These are phyloP conservation scores for Hypoxylon sp. DNA, from an alignment of 2,329 filamentous ascomycete genomes.

Conservation along the genomic window DNA sequence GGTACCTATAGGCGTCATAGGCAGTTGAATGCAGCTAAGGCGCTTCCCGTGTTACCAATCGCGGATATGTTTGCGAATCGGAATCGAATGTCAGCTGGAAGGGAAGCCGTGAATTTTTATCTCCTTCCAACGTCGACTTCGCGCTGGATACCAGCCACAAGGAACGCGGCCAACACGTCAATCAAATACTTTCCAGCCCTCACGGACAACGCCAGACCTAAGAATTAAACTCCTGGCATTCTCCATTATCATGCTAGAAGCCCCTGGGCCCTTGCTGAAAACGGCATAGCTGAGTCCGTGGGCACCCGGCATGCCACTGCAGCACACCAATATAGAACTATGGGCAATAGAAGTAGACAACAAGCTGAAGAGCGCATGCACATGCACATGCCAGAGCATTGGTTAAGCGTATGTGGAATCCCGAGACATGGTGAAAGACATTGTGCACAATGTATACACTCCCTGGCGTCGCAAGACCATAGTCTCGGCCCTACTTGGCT, in stretches of 20 bases:
- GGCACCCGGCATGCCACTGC: constrained; percentile 35
- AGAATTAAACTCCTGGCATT: constrained; percentile 32
- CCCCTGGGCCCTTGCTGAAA: constrained; percentile 29
- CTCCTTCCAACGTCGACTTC: constrained; percentile 16
- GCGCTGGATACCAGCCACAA: constrained; percentile 7
- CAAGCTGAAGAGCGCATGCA: constrained; percentile 24
- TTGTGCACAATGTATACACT: constrained; percentile 18
- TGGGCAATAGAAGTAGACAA: constrained; percentile 18
- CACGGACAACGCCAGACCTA: constrained; percentile 41
- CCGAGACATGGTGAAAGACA: constrained; percentile 44
- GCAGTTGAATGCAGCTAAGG: not conserved
- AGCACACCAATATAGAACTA: constrained; percentile 21
- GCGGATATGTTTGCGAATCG: not conserved
- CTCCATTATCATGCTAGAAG: constrained; percentile 32
- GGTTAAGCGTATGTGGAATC: constrained; percentile 17
- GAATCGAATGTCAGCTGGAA: not conserved
- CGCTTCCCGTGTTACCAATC: not conserved
- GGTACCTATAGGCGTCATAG: not conserved
- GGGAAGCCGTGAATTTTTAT: not conserved
- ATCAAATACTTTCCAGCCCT: constrained; percentile 23
- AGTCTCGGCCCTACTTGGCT: constrained; percentile 37
- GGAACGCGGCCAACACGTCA: constrained; percentile 15
- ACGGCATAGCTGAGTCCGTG: constrained; percentile 34
- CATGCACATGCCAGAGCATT: constrained; percentile 40
- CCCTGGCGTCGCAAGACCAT: constrained; percentile 36